Evolutionary conservation across 805 yeast genomes (phyloP), one percentile per base, ranked within the genome.

Genomic region (Ogataea pini): DNA sequence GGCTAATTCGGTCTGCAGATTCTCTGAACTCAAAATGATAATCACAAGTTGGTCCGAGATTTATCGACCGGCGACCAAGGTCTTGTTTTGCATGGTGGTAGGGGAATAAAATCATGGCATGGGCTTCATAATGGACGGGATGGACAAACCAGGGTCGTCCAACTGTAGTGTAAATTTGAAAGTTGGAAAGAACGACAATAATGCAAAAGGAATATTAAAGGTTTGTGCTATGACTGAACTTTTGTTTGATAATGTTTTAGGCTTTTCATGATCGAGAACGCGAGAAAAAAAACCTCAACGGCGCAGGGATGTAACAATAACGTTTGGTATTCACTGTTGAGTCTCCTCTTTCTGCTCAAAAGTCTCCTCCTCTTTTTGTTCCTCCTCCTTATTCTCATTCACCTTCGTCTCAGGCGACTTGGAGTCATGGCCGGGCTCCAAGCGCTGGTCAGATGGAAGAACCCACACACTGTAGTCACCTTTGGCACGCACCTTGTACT

Each of bases 391-490:
- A 4, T 17, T 12, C 6, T 14, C 44, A 13, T 27, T 16, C 19
- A 13, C 7, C 18, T n/a, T 48, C 38, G 28, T 42, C 38, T 50
- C 46, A 24, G 61, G 61, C 33, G 54, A 48, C 27, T 20, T 47
- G 2, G 42, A 22, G 49, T 79, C 82, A 24, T 59, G 56, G 29
- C 83, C 85, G 14, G 64, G 64, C 31, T 65, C 74, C 18, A 69
- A 59, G 58, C 86, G 75, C 54, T 76, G 77, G 28, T 69, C 72
- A 32, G 54, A 56, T 2, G 86, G 82, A 55, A 89, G 72, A 40
- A 89, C 77, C 95, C 96, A 89, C 52, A 75, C 79, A 51, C 76
- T 71, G 67, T 78, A 82, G 64, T 78, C 78, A 41, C 69, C 71
- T 49, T 73, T 74, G 20, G 84, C 79, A 62, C 94, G 80, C 53